Conservation (phyloP, 164 flowering plant species). For the Umbilicus rupestris region DNA sequence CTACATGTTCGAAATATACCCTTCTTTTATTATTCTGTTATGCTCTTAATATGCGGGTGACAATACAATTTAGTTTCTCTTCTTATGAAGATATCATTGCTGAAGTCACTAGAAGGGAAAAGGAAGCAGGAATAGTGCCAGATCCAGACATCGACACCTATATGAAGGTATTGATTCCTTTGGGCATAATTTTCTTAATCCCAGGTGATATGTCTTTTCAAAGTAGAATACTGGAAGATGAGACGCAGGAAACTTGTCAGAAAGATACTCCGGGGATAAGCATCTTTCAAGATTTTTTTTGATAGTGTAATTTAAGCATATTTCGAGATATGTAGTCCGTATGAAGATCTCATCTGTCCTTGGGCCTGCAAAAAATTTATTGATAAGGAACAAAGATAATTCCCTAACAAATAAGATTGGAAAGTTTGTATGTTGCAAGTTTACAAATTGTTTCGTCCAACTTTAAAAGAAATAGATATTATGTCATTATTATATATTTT, state of each 20-base stretch:
- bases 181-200: conserved; percentile 1
- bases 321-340: background rate
- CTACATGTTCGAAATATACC: background rate
- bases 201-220: background rate
- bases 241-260: background rate
- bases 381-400: background rate
- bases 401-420: background rate
- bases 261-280: background rate
- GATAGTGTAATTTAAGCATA: too few species aligned
- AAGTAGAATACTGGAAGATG: background rate
- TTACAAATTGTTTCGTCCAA: background rate
- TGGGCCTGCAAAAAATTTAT: background rate
- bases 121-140: conserved; percentile 53
- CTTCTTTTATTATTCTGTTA: background rate
- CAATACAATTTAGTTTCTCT: conserved; percentile 3
- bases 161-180: conserved; percentile 47
- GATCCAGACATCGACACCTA: conserved; percentile 60
- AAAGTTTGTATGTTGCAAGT: background rate
- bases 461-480: background rate
- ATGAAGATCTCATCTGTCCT: background rate
- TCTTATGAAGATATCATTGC: conserved; percentile 35
- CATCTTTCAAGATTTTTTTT: background rate
- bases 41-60: background rate
- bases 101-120: conserved; percentile 57
- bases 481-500: background rate